phyloP scores from a whole-genome alignment of 352 stramenopile genomes.

The Albugo candida region DNA sequence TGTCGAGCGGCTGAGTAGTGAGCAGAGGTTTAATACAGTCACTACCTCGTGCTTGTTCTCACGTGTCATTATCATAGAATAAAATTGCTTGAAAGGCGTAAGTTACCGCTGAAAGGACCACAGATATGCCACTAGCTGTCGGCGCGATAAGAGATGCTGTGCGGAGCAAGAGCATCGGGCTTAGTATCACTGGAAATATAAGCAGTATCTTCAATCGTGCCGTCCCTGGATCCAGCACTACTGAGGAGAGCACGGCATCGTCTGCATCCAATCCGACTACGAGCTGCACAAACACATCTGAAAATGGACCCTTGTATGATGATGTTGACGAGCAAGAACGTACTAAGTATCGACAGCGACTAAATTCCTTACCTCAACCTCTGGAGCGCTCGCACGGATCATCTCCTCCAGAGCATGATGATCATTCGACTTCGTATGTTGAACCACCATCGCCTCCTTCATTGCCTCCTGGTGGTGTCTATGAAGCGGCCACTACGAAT shows the following conservation, averaged over 20 bases:
- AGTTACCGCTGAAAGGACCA: too few species aligned
- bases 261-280: not conserved
- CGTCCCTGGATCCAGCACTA: constrained; percentile 21
- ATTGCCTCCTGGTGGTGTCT: constrained; percentile 26
- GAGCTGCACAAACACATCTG: not conserved
- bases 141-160: constrained; percentile 40
- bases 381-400: too few species aligned
- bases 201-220: too few species aligned
- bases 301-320: not conserved
- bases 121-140: constrained; percentile 17
- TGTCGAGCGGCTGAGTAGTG: too few species aligned
- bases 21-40: too few species aligned
- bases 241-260: constrained; percentile 5
- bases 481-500: constrained; percentile 44
- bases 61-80: too few species aligned
- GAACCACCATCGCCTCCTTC: constrained; percentile 38
- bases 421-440: constrained; percentile 26
- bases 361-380: not conserved
- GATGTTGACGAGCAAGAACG: not conserved
- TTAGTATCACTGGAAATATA: constrained; percentile 43
- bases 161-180: constrained; percentile 33
- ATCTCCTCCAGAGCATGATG: too few species aligned
- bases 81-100: too few species aligned
- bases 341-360: not conserved
- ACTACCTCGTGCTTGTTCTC: too few species aligned